Percentiles rank a stretch among this genome's conserved stretches.
phyloP scores from a whole-genome alignment of 1,284 basidiomycete genomes.

The Ustanciosporium gigantosporum region DNA sequence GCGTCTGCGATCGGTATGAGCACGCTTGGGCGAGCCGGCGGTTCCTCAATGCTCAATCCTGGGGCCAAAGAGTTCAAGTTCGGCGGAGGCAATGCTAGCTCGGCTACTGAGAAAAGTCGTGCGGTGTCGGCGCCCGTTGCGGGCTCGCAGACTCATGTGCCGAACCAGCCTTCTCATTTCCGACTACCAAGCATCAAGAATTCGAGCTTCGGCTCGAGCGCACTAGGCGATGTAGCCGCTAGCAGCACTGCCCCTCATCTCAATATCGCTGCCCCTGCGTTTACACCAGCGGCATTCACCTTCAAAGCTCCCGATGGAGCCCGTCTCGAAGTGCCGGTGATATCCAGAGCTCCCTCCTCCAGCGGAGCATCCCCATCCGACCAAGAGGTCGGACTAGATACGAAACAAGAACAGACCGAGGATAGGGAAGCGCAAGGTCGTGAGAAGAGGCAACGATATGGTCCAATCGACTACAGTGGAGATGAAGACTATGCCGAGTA shows the following conservation, averaged over 20 bases:
- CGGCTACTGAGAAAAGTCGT: neutral
- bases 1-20: too few relatives aligned
- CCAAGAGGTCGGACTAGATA: too few relatives aligned
- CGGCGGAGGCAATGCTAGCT: slow-evolving; percentile 3
- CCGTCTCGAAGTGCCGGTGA: slow-evolving; percentile 19
- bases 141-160: too few relatives aligned
- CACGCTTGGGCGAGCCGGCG: slow-evolving; percentile 25
- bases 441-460: slow-evolving; percentile 43
- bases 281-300: slow-evolving; percentile 47
- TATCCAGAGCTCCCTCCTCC: neutral
- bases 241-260: slow-evolving; percentile 27
- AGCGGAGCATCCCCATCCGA: too few relatives aligned
- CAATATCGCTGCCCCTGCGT: slow-evolving; percentile 46
- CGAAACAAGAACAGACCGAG: slow-evolving; percentile 1
- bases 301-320: slow-evolving; percentile 36
- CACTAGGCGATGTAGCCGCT: slow-evolving; percentile 14
- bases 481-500: slow-evolving; percentile 11
- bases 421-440: slow-evolving; percentile 36
- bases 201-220: slow-evolving; percentile 45
- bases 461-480: slow-evolving; percentile 26
- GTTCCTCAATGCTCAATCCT: slow-evolving; percentile 37
- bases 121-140: slow-evolving; percentile 3
- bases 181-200: slow-evolving; percentile 48
- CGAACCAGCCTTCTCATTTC: slow-evolving; percentile 17
- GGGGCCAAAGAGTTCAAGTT: slow-evolving; percentile 44